phyloP scores from a whole-genome alignment of 495 filamentous ascomycete genomes.

The Pyrenopolyporus hunteri region DNA sequence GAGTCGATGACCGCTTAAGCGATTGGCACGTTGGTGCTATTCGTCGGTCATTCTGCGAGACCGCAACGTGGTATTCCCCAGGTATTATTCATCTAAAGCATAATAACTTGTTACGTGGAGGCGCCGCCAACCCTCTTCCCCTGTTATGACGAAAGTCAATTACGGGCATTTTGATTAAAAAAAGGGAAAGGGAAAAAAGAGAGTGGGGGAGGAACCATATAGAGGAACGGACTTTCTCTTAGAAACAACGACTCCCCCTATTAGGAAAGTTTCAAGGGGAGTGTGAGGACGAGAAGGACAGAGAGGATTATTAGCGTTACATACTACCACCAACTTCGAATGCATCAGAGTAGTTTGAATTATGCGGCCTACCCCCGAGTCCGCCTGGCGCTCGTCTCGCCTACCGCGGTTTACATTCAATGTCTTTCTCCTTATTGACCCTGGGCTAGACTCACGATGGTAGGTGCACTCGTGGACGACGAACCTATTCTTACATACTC shows the following conservation, averaged over 20 bases:
- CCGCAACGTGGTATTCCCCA: conserved; percentile 40
- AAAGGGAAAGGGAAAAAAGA: too few relatives aligned
- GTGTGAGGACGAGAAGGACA: too few relatives aligned
- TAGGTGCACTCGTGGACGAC: conserved; percentile 49
- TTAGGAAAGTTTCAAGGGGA: too few relatives aligned
- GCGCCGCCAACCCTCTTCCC: too few relatives aligned
- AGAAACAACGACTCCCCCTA: too few relatives aligned
- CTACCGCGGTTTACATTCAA: conserved; percentile 15
- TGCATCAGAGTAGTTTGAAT: conserved; percentile 43
- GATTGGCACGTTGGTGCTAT: conserved; percentile 36
- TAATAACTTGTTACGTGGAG: conserved; percentile 51
- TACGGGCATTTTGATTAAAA: too few relatives aligned
- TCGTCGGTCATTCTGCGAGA: conserved; percentile 45
- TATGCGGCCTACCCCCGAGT: conserved; percentile 51
- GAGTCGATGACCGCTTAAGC: conserved; percentile 49
- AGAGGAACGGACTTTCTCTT: too few relatives aligned
- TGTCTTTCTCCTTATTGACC: not conserved
- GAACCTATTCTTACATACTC: conserved; percentile 45
- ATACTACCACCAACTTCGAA: conserved; percentile 53
- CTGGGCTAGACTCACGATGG: conserved; percentile 14
- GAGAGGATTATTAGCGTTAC: conserved; percentile 38
- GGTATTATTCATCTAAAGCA: conserved; percentile 46
- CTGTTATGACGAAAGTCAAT: too few relatives aligned
- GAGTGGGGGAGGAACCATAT: too few relatives aligned
- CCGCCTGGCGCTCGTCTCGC: conserved; percentile 42